Evolutionary conservation across 495 filamentous ascomycete species (phyloP).

Genomic region (Achaetomiella virescens): DNA sequence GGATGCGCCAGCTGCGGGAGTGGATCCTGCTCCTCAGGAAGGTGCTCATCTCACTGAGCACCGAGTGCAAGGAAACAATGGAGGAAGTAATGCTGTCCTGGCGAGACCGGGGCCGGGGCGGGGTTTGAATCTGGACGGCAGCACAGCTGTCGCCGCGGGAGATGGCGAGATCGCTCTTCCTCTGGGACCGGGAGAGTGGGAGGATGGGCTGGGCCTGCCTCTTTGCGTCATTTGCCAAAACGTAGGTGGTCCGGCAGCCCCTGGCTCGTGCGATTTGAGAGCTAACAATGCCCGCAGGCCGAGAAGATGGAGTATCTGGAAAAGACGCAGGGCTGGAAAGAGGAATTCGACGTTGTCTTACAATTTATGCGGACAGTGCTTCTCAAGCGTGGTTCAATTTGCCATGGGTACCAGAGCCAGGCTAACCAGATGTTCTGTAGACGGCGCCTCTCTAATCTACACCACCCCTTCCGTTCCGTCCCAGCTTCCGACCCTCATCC

Average conservation of each 20-base stretch:
- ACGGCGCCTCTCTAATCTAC: constrained; percentile 87
- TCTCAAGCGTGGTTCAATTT: constrained; percentile 61
- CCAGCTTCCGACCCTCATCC: constrained; percentile 73
- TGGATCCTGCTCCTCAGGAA: constrained; percentile 79
- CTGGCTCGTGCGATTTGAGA: not conserved
- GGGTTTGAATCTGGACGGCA: constrained; percentile 46
- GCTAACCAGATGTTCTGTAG: constrained; percentile 40
- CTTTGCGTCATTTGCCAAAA: constrained; percentile 92
- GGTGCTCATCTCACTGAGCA: constrained; percentile 66
- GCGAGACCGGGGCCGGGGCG: constrained; percentile 52
- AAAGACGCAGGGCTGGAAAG: constrained; percentile 81
- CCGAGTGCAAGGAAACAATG: constrained; percentile 71
- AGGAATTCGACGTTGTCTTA: constrained; percentile 85
- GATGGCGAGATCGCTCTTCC: constrained; percentile 65
- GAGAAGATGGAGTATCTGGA: constrained; percentile 86
- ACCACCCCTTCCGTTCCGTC: constrained; percentile 74
- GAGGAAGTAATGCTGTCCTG: constrained; percentile 70
- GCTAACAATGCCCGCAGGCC: constrained; percentile 50
- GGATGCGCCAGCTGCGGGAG: constrained; percentile 78
- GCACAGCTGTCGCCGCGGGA: constrained; percentile 36
- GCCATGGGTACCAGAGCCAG: not conserved
- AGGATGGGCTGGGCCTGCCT: constrained; percentile 81
- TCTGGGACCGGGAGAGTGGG: constrained; percentile 87
- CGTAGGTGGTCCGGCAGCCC: constrained; percentile 43
- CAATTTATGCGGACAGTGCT: constrained; percentile 84